Evolutionary conservation across 805 yeast genomes (phyloP).

Genomic region (Candida manassasensis): DNA sequence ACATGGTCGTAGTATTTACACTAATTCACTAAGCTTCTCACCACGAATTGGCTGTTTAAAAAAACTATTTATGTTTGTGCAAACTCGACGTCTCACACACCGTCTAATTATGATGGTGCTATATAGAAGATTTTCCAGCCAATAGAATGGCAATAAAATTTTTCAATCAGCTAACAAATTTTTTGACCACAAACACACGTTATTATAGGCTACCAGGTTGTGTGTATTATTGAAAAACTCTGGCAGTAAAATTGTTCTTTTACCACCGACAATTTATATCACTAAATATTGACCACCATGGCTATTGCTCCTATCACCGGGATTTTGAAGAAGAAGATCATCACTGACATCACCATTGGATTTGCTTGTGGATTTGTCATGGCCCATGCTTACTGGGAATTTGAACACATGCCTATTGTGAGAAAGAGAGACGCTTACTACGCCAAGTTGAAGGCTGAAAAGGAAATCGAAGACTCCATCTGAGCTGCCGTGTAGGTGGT

Average conservation of each 20-base stretch:
- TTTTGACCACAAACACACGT: conserved; percentile 1
- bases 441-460: conserved; percentile 69
- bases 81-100: no score
- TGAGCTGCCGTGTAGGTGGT: no score
- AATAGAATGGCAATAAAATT: background rate
- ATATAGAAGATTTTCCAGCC: no score
- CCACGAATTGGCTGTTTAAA: no score
- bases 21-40: no score
- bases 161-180: conserved; percentile 2
- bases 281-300: conserved; percentile 30
- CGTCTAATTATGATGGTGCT: no score
- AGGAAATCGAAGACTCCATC: conserved; percentile 52
- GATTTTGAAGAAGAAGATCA: conserved; percentile 71
- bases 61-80: no score
- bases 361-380: conserved; percentile 52
- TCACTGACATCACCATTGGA: conserved; percentile 74
- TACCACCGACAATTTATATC: no score
- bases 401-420: conserved; percentile 72
- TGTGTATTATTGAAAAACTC: no score
- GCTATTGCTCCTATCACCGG: conserved; percentile 87
- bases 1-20: no score
- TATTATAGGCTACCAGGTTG: no score
- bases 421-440: conserved; percentile 82
- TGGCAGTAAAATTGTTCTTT: no score
- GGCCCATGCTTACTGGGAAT: conserved; percentile 78